Conservation (phyloP, 306 rosid species). For the Inga laurina region DNA sequence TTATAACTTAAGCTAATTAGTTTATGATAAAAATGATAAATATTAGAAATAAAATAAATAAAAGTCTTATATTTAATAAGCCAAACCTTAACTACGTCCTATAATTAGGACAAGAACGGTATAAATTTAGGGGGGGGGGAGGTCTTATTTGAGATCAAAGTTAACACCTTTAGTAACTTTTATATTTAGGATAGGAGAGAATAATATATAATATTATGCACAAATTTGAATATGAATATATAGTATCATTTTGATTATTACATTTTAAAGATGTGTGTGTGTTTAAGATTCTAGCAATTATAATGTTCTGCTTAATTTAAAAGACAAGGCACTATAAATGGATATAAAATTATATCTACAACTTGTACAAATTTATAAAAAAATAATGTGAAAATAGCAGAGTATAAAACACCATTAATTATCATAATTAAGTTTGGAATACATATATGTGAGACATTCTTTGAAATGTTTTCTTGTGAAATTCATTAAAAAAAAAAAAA, state of each 20-base stretch:
- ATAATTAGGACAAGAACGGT: too few relatives aligned
- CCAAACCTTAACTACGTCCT: too few relatives aligned
- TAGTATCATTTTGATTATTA: not conserved
- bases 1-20: too few relatives aligned
- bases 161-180: too few relatives aligned
- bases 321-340: not conserved
- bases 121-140: too few relatives aligned
- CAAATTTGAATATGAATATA: not conserved
- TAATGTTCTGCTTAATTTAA: not conserved
- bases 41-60: too few relatives aligned
- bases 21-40: too few relatives aligned
- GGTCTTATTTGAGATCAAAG: too few relatives aligned
- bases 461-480: not conserved
- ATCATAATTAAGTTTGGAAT: not conserved
- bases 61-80: too few relatives aligned
- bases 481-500: too few relatives aligned
- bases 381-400: not conserved
- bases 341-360: not conserved
- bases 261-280: not conserved
- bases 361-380: not conserved
- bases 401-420: not conserved
- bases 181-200: too few relatives aligned
- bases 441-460: not conserved
- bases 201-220: too few relatives aligned
- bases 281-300: not conserved